phyloP scores from a whole-genome alignment of 1,139 yeast species.

The Ashbya aceris region DNA sequence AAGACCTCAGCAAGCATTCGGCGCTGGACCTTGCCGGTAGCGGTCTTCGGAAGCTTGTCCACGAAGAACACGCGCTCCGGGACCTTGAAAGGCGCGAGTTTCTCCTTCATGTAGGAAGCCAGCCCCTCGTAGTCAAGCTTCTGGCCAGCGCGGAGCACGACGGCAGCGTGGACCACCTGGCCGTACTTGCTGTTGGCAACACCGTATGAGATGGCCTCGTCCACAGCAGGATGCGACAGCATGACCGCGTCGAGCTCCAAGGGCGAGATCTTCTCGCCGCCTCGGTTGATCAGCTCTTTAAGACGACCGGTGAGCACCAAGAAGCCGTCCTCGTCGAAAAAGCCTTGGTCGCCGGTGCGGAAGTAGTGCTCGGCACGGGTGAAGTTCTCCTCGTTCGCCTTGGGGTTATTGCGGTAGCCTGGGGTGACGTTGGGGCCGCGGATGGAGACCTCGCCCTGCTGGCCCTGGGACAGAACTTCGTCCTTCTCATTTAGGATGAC shows the following conservation, averaged over 20 bases:
- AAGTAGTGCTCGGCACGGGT: constrained; percentile 45
- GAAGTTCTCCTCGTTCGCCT: constrained; percentile 58
- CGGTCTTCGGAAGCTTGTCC: constrained; percentile 57
- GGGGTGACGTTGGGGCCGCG: constrained; percentile 56
- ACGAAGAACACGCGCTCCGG: constrained; percentile 49
- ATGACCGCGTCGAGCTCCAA: constrained; percentile 52
- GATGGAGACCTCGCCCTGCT: constrained; percentile 57
- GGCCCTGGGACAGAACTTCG: constrained; percentile 38
- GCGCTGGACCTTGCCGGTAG: constrained; percentile 64
- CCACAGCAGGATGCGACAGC: constrained; percentile 46
- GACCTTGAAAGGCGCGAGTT: constrained; percentile 46
- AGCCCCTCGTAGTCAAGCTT: constrained; percentile 37
- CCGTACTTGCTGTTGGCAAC: constrained; percentile 57
- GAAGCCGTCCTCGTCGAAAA: constrained; percentile 48
- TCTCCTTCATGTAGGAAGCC: constrained; percentile 35
- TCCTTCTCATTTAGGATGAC: constrained; percentile 44
- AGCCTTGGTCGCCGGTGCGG: constrained; percentile 69
- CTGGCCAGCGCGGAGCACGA: constrained; percentile 40
- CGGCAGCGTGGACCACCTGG: constrained; percentile 56
- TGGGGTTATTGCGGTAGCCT: constrained; percentile 60
- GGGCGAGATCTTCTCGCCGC: constrained; percentile 65
- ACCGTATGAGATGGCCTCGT: constrained; percentile 62
- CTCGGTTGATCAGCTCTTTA: constrained; percentile 58
- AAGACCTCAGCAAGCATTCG: constrained; percentile 44
- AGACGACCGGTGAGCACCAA: constrained; percentile 53